phyloP scores from a whole-genome alignment of 1,139 yeast species.

The Keqinozyma sinolaborantium region DNA sequence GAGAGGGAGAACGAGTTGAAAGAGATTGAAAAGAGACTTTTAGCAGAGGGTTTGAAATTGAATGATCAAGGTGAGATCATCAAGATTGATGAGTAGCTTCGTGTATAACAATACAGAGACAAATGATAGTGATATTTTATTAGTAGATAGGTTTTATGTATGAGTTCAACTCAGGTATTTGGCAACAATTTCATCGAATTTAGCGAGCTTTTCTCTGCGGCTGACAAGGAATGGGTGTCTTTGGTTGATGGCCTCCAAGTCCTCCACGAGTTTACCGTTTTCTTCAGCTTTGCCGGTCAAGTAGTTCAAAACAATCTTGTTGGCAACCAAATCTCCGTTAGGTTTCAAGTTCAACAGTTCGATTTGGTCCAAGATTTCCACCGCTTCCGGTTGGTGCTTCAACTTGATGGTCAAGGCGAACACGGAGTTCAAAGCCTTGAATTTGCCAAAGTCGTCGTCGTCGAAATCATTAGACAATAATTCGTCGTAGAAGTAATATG shows the following conservation, averaged over 20 bases:
- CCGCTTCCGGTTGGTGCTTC: slow-evolving; percentile 44
- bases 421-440: slow-evolving; percentile 31
- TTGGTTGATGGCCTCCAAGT: slow-evolving; percentile 39
- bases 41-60: slow-evolving; percentile 50
- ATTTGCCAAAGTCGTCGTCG: slow-evolving; percentile 37
- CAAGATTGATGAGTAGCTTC: slow-evolving; percentile 17
- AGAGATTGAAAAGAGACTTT: slow-evolving; percentile 74
- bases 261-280: slow-evolving; percentile 34
- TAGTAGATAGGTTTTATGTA: not conserved
- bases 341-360: slow-evolving; percentile 28
- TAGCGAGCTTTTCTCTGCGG: slow-evolving; percentile 45
- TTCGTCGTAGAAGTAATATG: slow-evolving; percentile 74
- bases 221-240: slow-evolving; percentile 53
- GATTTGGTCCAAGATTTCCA: slow-evolving; percentile 46
- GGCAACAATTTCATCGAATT: slow-evolving; percentile 55
- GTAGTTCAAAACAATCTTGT: slow-evolving; percentile 52
- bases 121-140: not conserved
- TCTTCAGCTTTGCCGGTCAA: slow-evolving; percentile 44
- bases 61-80: slow-evolving; percentile 42
- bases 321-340: slow-evolving; percentile 53
- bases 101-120: not conserved
- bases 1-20: slow-evolving; percentile 87
- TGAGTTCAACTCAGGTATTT: slow-evolving; percentile 34
- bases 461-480: slow-evolving; percentile 48
- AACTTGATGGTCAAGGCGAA: slow-evolving; percentile 43